These are phyloP conservation scores for Setaria italica DNA, from an alignment of 202 grass and related monocot genomes.

Conservation along the genomic window DNA sequence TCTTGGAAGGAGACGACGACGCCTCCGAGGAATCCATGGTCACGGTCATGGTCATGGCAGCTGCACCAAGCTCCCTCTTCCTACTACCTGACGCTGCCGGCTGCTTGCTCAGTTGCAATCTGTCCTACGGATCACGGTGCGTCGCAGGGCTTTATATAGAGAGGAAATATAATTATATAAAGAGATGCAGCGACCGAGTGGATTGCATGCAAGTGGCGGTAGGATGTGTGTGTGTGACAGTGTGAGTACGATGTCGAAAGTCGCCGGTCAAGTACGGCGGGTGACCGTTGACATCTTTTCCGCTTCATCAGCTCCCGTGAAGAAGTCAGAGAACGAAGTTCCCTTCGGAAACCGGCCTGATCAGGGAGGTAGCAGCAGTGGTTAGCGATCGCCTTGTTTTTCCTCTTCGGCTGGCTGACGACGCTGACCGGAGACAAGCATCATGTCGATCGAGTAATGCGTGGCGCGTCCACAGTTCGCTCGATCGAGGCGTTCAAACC, in stretches of 20 bases:
- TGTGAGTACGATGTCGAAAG: constrained; percentile 28
- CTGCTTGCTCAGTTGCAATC: background rate
- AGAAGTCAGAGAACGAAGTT: constrained; percentile 27
- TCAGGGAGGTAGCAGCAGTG: constrained; percentile 8
- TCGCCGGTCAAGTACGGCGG: constrained; percentile 49
- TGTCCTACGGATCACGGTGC: background rate
- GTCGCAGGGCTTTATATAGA: constrained; percentile 39
- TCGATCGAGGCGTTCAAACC: constrained; percentile 32
- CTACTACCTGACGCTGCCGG: background rate
- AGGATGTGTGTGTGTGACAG: background rate
- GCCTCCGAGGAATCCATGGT: constrained; percentile 5
- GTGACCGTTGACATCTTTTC: constrained; percentile 23
- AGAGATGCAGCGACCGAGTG: background rate
- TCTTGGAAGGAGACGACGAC: constrained; percentile 54
- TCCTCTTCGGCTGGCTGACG: constrained; percentile 16
- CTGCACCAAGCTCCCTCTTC: background rate
- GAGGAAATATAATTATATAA: too few relatives aligned
- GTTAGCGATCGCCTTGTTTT: constrained; percentile 4
- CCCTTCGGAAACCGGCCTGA: background rate
- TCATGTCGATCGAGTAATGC: background rate
- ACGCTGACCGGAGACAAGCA: constrained; percentile 7
- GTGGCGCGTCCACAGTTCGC: constrained; percentile 4
- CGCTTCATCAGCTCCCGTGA: background rate
- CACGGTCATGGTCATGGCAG: constrained; percentile 41
- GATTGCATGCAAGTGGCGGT: background rate